Conservation (phyloP, 2,329 filamentous ascomycete species). For the Talaromyces rugulosus region DNA sequence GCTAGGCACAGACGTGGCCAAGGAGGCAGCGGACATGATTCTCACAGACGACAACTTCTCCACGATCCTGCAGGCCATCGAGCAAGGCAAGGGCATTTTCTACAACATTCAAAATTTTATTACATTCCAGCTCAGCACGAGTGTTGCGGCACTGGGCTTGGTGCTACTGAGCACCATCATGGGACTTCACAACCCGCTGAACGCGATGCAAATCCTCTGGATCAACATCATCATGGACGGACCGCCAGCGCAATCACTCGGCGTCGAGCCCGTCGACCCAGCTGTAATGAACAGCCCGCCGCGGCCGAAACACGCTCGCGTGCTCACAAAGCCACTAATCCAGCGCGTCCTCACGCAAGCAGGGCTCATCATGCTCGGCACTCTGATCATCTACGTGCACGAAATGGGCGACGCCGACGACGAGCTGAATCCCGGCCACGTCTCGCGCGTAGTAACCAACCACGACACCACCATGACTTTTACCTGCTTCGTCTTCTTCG, state of each 20-base stretch:
- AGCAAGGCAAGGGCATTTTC: constrained; percentile 98
- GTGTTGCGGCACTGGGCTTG: constrained; percentile 83
- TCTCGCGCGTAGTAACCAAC: constrained; percentile 67
- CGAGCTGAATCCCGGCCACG: constrained; percentile 32
- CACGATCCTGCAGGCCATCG: constrained; percentile 87
- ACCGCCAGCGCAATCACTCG: constrained; percentile 91
- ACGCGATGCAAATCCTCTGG: constrained; percentile 99
- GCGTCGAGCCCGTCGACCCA: constrained; percentile 90
- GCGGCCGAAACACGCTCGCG: constrained; percentile 78
- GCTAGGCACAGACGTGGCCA: constrained; percentile 93
- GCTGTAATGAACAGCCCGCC: constrained; percentile 91
- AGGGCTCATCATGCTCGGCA: constrained; percentile 85
- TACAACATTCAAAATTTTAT: constrained; percentile 99
- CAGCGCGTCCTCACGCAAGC: constrained; percentile 83
- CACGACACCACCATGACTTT: constrained; percentile 99
- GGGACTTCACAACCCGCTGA: constrained; percentile 91
- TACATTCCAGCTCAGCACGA: constrained; percentile 96
- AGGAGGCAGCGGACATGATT: constrained; percentile 88
- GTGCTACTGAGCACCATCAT: constrained; percentile 90
- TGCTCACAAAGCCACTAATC: constrained; percentile 80
- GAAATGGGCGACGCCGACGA: constrained; percentile 75
- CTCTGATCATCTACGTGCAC: constrained; percentile 81
- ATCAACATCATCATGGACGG: constrained; percentile 99
- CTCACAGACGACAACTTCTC: constrained; percentile 86
- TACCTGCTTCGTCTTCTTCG: constrained; percentile 96